Conservation (phyloP, 2,329 filamentous ascomycete species). For the Botrytis aclada region DNA sequence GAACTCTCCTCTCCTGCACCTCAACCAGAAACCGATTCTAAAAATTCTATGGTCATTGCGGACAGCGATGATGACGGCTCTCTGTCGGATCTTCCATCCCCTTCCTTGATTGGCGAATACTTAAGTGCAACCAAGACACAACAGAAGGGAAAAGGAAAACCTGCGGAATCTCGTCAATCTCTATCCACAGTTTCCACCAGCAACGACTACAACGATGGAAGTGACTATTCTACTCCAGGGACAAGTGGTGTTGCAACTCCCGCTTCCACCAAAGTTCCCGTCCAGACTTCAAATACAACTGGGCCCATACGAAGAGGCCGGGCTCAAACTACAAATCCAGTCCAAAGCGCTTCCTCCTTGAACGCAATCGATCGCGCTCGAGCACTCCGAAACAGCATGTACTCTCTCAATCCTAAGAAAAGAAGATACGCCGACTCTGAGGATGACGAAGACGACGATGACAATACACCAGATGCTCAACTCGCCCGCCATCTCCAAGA, state of each 20-base stretch:
- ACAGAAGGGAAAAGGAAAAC: slow-evolving; percentile 26
- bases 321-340: slow-evolving; percentile 18
- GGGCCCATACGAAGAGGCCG: slow-evolving; percentile 31
- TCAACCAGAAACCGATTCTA: background rate
- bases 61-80: slow-evolving; percentile 22
- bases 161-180: slow-evolving; percentile 37
- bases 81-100: slow-evolving; percentile 23
- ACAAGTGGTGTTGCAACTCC: slow-evolving; percentile 57
- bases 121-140: slow-evolving; percentile 16
- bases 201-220: slow-evolving; percentile 43
- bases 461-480: slow-evolving; percentile 47
- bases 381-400: slow-evolving; percentile 49
- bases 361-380: slow-evolving; percentile 46
- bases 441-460: slow-evolving; percentile 40
- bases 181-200: slow-evolving; percentile 42
- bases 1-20: slow-evolving; percentile 17
- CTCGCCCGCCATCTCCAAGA: slow-evolving; percentile 57
- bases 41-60: slow-evolving; percentile 4
- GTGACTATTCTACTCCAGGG: slow-evolving; percentile 58
- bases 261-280: slow-evolving; percentile 36
- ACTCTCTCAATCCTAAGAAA: slow-evolving; percentile 45
- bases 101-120: slow-evolving; percentile 23
- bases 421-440: slow-evolving; percentile 47
- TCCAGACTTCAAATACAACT: slow-evolving; percentile 19
- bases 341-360: slow-evolving; percentile 30